Evolutionary conservation across 2,329 filamentous ascomycete species (phyloP).

Genomic region (Lachnellula cervina): DNA sequence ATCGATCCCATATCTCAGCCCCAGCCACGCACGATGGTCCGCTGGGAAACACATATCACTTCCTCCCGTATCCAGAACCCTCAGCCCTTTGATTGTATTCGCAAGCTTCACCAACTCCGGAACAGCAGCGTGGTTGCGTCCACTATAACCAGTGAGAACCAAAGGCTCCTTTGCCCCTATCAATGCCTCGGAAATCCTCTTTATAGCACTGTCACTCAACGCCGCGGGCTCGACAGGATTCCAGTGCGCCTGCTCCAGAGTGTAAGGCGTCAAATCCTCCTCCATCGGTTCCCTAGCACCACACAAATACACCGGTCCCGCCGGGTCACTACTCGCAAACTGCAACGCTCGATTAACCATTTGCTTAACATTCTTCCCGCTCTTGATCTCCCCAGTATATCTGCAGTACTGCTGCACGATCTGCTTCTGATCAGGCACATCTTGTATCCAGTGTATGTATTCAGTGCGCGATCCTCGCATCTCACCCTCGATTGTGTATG

Average conservation of each 20-base stretch:
- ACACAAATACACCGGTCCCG: constrained; percentile 64
- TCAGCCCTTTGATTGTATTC: constrained; percentile 60
- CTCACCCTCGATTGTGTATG: constrained; percentile 68
- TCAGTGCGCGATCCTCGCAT: constrained; percentile 65
- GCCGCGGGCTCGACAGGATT: constrained; percentile 54
- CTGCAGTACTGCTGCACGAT: constrained; percentile 71
- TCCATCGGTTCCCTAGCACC: constrained; percentile 67
- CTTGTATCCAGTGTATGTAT: constrained; percentile 77
- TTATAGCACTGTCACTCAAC: constrained; percentile 48
- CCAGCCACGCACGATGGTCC: constrained; percentile 62
- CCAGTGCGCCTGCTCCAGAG: constrained; percentile 56
- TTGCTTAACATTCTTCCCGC: constrained; percentile 69
- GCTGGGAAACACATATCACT: constrained; percentile 79
- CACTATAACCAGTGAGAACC: constrained; percentile 65
- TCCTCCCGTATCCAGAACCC: constrained; percentile 71
- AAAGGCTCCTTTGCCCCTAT: constrained; percentile 61
- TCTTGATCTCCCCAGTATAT: constrained; percentile 66
- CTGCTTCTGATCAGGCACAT: constrained; percentile 69
- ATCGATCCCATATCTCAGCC: constrained; percentile 70
- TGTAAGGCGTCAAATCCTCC: constrained; percentile 59
- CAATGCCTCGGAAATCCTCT: constrained; percentile 54
- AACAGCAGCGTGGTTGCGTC: constrained; percentile 61
- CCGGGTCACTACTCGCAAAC: constrained; percentile 64
- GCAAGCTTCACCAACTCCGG: constrained; percentile 61
- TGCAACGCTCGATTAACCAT: constrained; percentile 67